Conservation (phyloP, 1,284 basidiomycete genomes). For the Apiotrichum veenhuisii region DNA sequence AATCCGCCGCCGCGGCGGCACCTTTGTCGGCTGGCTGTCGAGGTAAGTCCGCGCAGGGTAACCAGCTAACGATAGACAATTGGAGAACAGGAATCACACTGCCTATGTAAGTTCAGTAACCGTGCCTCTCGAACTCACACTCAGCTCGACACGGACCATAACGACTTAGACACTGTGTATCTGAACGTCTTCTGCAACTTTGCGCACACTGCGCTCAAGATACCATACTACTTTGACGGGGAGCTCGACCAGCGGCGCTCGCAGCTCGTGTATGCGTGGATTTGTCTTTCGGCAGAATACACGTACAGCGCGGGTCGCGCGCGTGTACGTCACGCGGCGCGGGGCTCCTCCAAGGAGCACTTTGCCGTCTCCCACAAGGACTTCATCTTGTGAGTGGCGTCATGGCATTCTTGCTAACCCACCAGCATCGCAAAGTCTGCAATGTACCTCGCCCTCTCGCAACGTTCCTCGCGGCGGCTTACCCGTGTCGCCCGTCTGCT, state of each 20-base stretch:
- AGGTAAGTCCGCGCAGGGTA: constrained; percentile 17
- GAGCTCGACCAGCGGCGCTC: constrained; percentile 31
- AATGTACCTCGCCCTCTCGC: constrained; percentile 62
- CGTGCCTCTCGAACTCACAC: not conserved
- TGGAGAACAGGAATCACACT: constrained; percentile 49
- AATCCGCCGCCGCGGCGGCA: constrained; percentile 28
- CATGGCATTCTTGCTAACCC: not conserved
- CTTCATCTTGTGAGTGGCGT: constrained; percentile 60
- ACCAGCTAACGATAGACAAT: constrained; percentile 26
- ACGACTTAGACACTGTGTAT: constrained; percentile 61
- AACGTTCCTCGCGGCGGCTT: constrained; percentile 55
- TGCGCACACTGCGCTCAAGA: constrained; percentile 80
- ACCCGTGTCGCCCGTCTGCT: constrained; percentile 25
- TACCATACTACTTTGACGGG: constrained; percentile 73
- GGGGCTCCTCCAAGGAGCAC: constrained; percentile 22
- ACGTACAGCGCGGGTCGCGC: constrained; percentile 41
- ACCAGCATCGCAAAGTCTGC: constrained; percentile 74
- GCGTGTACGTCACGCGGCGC: constrained; percentile 32
- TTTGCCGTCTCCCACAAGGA: constrained; percentile 54
- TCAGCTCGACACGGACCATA: constrained; percentile 67
- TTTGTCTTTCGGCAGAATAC: constrained; percentile 33
- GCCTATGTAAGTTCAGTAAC: constrained; percentile 38
- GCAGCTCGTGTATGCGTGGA: constrained; percentile 18
- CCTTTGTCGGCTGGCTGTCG: constrained; percentile 46
- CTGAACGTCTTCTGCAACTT: constrained; percentile 84